Evolutionary conservation across 345 rosid genomes (phyloP), one percentile per base, ranked within the genome.

Genomic region (Dimocarpus longan): DNA sequence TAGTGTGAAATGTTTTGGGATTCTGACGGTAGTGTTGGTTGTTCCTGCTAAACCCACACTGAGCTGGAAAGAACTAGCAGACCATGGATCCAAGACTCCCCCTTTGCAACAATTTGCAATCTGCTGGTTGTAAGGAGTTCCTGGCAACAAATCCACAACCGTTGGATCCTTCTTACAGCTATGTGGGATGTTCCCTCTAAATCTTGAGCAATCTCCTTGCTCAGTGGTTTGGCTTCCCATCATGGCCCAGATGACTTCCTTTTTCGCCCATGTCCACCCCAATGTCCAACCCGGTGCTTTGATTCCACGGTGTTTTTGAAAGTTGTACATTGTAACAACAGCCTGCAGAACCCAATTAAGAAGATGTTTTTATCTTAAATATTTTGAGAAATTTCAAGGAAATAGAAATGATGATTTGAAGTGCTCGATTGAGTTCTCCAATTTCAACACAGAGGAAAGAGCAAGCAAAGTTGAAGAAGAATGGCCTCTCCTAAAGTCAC

Each of bases 331-430:
- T 59, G 64, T 59, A 19, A 59, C 64, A 59, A 59, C 26, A n/a
- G 28, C 64, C 64, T 59, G 64, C n/a, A 5, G 16, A 68, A 78
- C 44, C n/a, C 71, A 81, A 62, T 12, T 48, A 16, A 26, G 32
- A 32, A 67, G 7, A 68, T 42, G 16, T 22, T 21, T 21, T 57
- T 4, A 57, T 10, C 43, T 42, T 42, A 66, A 21, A 39, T 46
- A n/a, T 66, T 39, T 26, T 42, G 26, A 18, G 42, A 43, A 42
- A 62, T 22, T 40, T 60, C 50, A 15, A 66, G 37, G 37, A 32
- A 32, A 32, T 42, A 39, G 24, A 67, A 8, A 76, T 40, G 37
- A 13, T 13, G 10, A 76, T 22, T 68, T 59, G 37, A 32, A 32
- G 37, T 32, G 37, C 37, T 32, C 26, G 22, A 52, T 54, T 28